These are phyloP conservation scores for Podaxis pistillaris DNA, from an alignment of 768 basidiomycete genomes.

Conservation along the genomic window DNA sequence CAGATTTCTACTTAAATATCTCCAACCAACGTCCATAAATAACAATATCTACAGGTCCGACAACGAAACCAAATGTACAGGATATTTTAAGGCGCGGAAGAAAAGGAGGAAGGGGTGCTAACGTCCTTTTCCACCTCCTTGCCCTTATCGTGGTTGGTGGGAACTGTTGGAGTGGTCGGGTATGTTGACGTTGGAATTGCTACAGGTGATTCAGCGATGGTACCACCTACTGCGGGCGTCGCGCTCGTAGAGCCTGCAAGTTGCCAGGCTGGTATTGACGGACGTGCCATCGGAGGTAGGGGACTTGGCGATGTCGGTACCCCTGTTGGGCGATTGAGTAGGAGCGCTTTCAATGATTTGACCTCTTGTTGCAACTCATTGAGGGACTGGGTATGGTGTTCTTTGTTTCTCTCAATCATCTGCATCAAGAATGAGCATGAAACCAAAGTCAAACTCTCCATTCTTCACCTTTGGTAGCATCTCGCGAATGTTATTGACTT, in stretches of 20 bases:
- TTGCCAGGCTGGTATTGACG: constrained; percentile 92
- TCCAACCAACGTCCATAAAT: neutral
- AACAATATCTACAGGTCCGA: neutral
- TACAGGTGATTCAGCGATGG: constrained; percentile 24
- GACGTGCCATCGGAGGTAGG: constrained; percentile 56
- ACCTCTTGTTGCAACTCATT: constrained; percentile 90
- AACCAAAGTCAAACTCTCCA: neutral
- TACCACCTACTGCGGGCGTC: constrained; percentile 10
- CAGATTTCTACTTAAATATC: neutral
- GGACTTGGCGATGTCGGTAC: constrained; percentile 47
- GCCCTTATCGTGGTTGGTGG: constrained; percentile 49
- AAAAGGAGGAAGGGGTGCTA: neutral
- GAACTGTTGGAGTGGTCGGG: neutral
- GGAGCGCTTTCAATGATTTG: constrained; percentile 88
- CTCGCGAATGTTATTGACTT: constrained; percentile 86
- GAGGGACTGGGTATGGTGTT: constrained; percentile 78
- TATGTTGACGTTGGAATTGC: constrained; percentile 16
- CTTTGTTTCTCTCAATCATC: constrained; percentile 96
- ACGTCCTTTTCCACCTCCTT: constrained; percentile 43
- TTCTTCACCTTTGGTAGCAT: constrained; percentile 84
- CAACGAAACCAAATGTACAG: neutral
- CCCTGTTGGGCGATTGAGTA: constrained; percentile 69
- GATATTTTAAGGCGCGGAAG: neutral
- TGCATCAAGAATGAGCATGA: constrained; percentile 29
- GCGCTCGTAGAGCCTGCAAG: constrained; percentile 41